phyloP scores from a whole-genome alignment of 2,329 filamentous ascomycete genomes.

The Juglanconis oblonga region DNA sequence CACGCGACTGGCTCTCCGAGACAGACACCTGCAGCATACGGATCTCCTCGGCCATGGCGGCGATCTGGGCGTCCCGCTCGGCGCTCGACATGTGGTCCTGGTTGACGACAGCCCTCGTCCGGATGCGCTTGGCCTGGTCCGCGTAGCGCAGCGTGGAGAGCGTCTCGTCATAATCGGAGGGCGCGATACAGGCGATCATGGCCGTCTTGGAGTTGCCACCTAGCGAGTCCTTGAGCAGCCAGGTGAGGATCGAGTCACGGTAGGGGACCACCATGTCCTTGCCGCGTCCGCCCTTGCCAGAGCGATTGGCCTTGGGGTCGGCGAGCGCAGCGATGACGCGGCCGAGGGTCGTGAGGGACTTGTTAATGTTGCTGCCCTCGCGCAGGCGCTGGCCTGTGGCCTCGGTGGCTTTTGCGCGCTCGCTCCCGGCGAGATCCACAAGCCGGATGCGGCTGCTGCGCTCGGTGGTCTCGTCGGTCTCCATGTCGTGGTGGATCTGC shows the following conservation, averaged over 20 bases:
- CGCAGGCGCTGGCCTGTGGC: slow-evolving; percentile 86
- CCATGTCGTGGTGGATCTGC: slow-evolving; percentile 96
- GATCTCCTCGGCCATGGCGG: slow-evolving; percentile 94
- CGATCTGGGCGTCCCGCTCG: slow-evolving; percentile 90
- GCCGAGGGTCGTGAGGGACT: slow-evolving; percentile 91
- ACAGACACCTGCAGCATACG: slow-evolving; percentile 76
- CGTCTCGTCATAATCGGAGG: slow-evolving; percentile 95
- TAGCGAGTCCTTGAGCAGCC: slow-evolving; percentile 92
- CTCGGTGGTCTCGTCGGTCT: slow-evolving; percentile 97
- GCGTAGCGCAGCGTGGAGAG: slow-evolving; percentile 94
- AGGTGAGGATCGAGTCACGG: slow-evolving; percentile 77
- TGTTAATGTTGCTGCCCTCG: slow-evolving; percentile 98
- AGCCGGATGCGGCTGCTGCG: slow-evolving; percentile 89
- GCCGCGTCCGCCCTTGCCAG: slow-evolving; percentile 49
- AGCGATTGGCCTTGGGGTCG: slow-evolving; percentile 63
- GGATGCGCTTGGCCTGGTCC: slow-evolving; percentile 96
- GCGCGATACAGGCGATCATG: slow-evolving; percentile 97
- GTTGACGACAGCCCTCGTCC: slow-evolving; percentile 90
- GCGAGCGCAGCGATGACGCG: slow-evolving; percentile 92
- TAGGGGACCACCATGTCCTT: slow-evolving; percentile 80
- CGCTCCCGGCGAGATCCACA: slow-evolving; percentile 91
- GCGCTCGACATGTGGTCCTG: slow-evolving; percentile 91
- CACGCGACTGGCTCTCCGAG: slow-evolving; percentile 61
- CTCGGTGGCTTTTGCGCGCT: slow-evolving; percentile 92
- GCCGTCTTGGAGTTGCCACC: slow-evolving; percentile 98